A percentile compares a stretch with the other conserved stretches of the same genome.
phyloP scores from a whole-genome alignment of 129 eudicot genomes.

The Pulicaria dysenterica region DNA sequence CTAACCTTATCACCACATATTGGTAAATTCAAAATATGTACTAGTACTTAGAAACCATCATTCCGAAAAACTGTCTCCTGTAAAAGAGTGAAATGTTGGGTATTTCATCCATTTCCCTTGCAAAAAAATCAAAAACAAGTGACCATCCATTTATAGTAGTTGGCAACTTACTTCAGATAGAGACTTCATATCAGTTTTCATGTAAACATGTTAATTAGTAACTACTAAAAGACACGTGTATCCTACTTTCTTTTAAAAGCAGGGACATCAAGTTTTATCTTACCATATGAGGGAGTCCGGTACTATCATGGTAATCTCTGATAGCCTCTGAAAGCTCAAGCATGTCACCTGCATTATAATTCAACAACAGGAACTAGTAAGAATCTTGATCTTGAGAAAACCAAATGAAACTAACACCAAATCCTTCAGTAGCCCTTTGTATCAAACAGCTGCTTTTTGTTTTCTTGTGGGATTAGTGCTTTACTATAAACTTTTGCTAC shows the following conservation, averaged over 20 bases:
- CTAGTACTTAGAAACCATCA: neutral
- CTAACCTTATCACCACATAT: slow-evolving; percentile 12
- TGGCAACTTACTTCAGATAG: no score
- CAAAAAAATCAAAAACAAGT: no score
- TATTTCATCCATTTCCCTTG: no score
- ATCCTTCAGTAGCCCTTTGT: slow-evolving; percentile 1
- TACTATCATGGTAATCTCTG: slow-evolving; percentile 92
- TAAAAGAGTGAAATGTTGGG: neutral
- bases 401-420: neutral
- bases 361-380: slow-evolving; percentile 2
- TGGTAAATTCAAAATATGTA: neutral
- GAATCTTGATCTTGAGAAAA: neutral
- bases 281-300: slow-evolving; percentile 82
- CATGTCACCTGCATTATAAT: slow-evolving; percentile 66
- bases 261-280: slow-evolving; percentile 22
- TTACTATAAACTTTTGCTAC: no score
- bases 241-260: neutral
- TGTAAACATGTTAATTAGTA: neutral
- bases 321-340: slow-evolving; percentile 98
- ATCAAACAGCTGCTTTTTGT: slow-evolving; percentile 21
- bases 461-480: no score
- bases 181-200: neutral
- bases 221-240: slow-evolving; percentile 8
- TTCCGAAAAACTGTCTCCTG: slow-evolving; percentile 16
- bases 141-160: no score